phyloP scores from a whole-genome alignment of 2,329 filamentous ascomycete species.

The Ceratocystis harringtonii region DNA sequence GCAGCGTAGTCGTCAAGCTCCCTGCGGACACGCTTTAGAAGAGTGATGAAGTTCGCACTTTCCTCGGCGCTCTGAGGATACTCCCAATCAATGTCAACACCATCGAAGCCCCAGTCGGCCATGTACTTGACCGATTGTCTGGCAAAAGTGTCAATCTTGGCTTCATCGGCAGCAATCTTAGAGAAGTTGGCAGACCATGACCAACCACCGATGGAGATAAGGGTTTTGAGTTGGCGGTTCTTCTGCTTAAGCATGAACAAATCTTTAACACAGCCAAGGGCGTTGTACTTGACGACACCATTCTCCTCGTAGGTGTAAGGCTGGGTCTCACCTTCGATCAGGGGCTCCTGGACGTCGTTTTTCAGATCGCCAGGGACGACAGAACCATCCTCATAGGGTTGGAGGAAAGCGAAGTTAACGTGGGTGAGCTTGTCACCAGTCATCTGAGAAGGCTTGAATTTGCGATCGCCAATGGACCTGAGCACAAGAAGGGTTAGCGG shows the following conservation, averaged over 20 bases:
- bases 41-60: constrained; percentile 31
- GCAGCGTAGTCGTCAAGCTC: constrained; percentile 36
- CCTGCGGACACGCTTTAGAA: constrained; percentile 31
- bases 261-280: constrained; percentile 71
- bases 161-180: constrained; percentile 45
- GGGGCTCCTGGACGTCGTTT: constrained; percentile 60
- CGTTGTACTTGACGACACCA: constrained; percentile 48
- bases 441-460: constrained; percentile 57
- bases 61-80: constrained; percentile 27
- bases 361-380: constrained; percentile 56
- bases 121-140: constrained; percentile 51
- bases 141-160: constrained; percentile 52
- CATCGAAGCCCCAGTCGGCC: constrained; percentile 53
- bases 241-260: constrained; percentile 61
- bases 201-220: constrained; percentile 76
- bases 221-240: constrained; percentile 61
- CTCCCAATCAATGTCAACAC: constrained; percentile 32
- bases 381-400: constrained; percentile 54
- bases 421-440: constrained; percentile 58
- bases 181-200: constrained; percentile 68
- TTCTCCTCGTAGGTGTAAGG: constrained; percentile 34
- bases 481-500: constrained; percentile 18
- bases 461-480: constrained; percentile 58
- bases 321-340: constrained; percentile 27
- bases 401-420: constrained; percentile 69